phyloP scores from a whole-genome alignment of 2,329 filamentous ascomycete genomes.

The Sordariomycetes sp. region DNA sequence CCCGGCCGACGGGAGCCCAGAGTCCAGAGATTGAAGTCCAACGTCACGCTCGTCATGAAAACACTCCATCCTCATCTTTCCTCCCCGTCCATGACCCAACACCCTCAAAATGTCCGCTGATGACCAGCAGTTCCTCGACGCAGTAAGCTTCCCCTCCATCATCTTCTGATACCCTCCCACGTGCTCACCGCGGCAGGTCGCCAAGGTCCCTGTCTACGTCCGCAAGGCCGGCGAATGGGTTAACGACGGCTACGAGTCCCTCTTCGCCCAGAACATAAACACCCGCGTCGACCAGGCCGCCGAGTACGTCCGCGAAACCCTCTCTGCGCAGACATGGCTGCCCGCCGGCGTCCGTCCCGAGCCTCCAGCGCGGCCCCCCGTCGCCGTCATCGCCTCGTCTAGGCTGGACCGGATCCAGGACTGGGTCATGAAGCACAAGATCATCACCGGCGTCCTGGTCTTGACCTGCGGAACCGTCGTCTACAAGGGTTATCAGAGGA shows the following conservation, averaged over 20 bases:
- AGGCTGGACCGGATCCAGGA: slow-evolving; percentile 47
- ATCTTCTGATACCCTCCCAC: neutral
- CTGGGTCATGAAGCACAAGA: slow-evolving; percentile 66
- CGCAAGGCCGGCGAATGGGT: no score
- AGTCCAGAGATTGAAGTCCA: neutral
- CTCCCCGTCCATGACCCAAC: slow-evolving; percentile 1
- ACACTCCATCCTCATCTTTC: neutral
- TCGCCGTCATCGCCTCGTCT: slow-evolving; percentile 21
- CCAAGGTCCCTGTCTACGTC: slow-evolving; percentile 52
- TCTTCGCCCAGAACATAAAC: slow-evolving; percentile 74
- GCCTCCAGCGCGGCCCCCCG: slow-evolving; percentile 32
- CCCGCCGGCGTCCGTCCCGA: slow-evolving; percentile 57
- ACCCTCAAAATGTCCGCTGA: slow-evolving; percentile 60
- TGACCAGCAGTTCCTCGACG: slow-evolving; percentile 69
- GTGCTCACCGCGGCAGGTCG: slow-evolving; percentile 28
- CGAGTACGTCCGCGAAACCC: slow-evolving; percentile 56
- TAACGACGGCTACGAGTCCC: slow-evolving; percentile 58
- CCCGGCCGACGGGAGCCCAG: no score
- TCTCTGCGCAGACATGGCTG: slow-evolving; percentile 62
- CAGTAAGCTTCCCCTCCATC: slow-evolving; percentile 41
- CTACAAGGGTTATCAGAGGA: slow-evolving; percentile 40
- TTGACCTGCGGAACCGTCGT: slow-evolving; percentile 59
- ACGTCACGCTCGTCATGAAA: slow-evolving; percentile 2
- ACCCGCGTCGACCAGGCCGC: slow-evolving; percentile 71
- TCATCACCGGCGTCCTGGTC: slow-evolving; percentile 62